These are phyloP conservation scores for Camelina sativa DNA, from an alignment of 345 rosid species.

Conservation along the genomic window DNA sequence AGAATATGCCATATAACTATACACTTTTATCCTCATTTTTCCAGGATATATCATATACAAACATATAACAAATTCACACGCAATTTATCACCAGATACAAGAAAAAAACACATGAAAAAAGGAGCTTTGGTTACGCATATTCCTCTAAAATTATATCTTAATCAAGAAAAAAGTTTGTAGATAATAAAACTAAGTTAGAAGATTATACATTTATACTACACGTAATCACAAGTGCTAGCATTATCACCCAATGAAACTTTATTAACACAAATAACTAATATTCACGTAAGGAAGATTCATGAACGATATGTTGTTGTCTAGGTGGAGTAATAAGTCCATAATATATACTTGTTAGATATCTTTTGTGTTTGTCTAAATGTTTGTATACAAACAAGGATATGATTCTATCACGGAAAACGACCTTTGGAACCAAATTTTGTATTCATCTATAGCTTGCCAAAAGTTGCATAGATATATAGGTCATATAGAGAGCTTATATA, in stretches of 20 bases:
- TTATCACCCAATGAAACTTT: constrained; percentile 12
- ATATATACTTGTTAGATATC: neutral
- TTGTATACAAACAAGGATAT: constrained; percentile 14
- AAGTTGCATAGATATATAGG: neutral
- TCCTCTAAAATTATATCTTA: constrained; percentile 29
- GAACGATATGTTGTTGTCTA: constrained; percentile 31
- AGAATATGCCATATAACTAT: constrained; percentile 37
- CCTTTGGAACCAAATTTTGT: neutral
- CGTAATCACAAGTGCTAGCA: constrained; percentile 31
- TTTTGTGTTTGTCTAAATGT: neutral
- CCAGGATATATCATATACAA: constrained; percentile 10
- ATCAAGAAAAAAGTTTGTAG: constrained; percentile 37
- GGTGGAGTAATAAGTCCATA: constrained; percentile 13
- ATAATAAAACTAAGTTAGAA: constrained; percentile 33
- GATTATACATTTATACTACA: constrained; percentile 10
- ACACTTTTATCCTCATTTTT: constrained; percentile 16
- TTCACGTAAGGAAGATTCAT: constrained; percentile 28
- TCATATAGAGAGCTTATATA: neutral
- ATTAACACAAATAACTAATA: constrained; percentile 10
- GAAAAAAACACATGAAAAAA: constrained; percentile 35
- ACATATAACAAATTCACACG: constrained; percentile 26
- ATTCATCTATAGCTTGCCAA: neutral
- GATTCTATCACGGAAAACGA: neutral
- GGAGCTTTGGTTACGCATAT: constrained; percentile 37
- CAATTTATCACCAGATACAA: constrained; percentile 24